Percentiles rank a stretch among this genome's conserved stretches.
Evolutionary conservation across 345 rosid genomes (phyloP).

Genomic region (Bruguiera gymnorhiza): DNA sequence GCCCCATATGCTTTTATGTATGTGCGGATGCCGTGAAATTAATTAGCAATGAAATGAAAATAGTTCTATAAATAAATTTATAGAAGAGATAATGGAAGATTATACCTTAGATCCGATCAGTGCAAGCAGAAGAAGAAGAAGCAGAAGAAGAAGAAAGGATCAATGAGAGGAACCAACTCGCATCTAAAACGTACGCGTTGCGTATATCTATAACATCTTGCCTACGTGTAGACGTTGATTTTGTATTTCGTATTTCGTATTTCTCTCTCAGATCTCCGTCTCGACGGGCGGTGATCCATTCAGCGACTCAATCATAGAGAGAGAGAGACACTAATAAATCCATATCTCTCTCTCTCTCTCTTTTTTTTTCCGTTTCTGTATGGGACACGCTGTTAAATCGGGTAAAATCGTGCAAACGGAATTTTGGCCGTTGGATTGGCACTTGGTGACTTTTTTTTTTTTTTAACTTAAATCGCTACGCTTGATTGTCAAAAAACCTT

Average conservation of each 20-base stretch:
- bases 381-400: too few species aligned
- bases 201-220: too few species aligned
- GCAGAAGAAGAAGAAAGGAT: background rate
- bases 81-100: background rate
- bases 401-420: too few species aligned
- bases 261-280: constrained; percentile 7
- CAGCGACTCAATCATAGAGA: background rate
- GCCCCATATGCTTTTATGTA: too few species aligned
- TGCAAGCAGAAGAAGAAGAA: background rate
- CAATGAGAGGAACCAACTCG: background rate
- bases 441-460: too few species aligned
- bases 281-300: background rate
- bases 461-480: too few species aligned
- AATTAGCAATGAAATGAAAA: background rate
- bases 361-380: too few species aligned
- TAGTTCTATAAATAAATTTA: background rate
- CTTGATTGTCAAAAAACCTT: too few species aligned
- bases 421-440: too few species aligned
- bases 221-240: background rate
- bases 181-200: background rate
- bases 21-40: too few species aligned
- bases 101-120: constrained; percentile 11
- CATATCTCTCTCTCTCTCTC: too few species aligned
- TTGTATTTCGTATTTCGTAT: background rate
- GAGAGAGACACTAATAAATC: too few species aligned